Conservation (phyloP, 1,284 basidiomycete genomes). For the Ganoderma lingzhi region DNA sequence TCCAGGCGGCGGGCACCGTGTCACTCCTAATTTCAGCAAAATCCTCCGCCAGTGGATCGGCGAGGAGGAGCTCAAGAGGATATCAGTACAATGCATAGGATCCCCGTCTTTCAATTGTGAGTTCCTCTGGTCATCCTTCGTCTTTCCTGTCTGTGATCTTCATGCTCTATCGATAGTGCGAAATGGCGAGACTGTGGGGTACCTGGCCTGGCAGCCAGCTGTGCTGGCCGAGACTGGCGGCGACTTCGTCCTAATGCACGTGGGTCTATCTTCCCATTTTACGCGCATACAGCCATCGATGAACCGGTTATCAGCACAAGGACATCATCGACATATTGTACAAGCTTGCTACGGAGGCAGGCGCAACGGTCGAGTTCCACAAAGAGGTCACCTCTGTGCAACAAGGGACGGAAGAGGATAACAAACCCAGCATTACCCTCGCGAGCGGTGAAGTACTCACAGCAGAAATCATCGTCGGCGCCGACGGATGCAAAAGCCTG, state of each 20-base stretch:
- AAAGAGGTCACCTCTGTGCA: conserved; percentile 43
- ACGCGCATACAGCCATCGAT: not conserved
- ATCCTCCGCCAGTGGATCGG: conserved; percentile 61
- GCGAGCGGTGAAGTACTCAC: conserved; percentile 46
- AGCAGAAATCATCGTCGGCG: conserved; percentile 50
- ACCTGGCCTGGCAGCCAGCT: conserved; percentile 58
- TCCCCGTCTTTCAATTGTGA: conserved; percentile 36
- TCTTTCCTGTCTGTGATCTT: not conserved
- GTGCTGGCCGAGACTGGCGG: conserved; percentile 62
- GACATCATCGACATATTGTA: conserved; percentile 57
- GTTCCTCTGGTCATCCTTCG: not conserved
- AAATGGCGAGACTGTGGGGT: conserved; percentile 52
- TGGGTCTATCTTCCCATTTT: conserved; percentile 19
- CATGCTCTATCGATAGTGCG: conserved; percentile 43
- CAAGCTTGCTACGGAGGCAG: conserved; percentile 48
- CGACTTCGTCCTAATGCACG: conserved; percentile 52
- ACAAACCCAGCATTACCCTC: conserved; percentile 43
- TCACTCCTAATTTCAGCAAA: conserved; percentile 61
- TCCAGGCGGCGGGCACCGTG: conserved; percentile 51
- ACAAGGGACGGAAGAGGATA: conserved; percentile 34
- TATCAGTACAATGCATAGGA: conserved; percentile 41
- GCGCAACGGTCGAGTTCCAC: conserved; percentile 51
- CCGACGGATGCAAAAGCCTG: conserved; percentile 46
- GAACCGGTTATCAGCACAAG: conserved; percentile 45
- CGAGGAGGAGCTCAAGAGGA: conserved; percentile 44